These are phyloP conservation scores for Polyporus arcularius DNA, from an alignment of 768 basidiomycete genomes.

Conservation along the genomic window DNA sequence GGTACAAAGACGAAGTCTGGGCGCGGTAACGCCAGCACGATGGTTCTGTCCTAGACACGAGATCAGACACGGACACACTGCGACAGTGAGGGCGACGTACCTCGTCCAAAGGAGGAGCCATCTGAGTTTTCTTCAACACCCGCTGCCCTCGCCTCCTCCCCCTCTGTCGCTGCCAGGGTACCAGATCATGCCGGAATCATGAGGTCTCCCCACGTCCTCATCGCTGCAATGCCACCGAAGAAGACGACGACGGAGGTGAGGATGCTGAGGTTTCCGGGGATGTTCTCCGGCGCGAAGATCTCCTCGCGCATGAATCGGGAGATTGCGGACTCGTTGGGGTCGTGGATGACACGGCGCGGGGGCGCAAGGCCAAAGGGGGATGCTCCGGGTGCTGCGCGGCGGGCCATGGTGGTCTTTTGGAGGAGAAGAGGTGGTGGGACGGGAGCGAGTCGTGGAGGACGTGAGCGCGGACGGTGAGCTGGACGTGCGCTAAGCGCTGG, in stretches of 20 bases:
- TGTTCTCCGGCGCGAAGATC: conserved; percentile 71
- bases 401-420: conserved; percentile 54
- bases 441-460: not conserved
- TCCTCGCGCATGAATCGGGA: conserved; percentile 58
- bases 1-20: not conserved
- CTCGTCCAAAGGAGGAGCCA: not conserved
- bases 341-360: conserved; percentile 42
- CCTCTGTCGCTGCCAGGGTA: not conserved
- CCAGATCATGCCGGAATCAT: conserved; percentile 62
- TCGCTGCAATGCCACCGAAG: conserved; percentile 65
- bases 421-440: not conserved
- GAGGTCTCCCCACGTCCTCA: conserved; percentile 77
- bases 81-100: not conserved
- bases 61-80: not conserved
- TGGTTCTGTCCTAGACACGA: not conserved
- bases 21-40: not conserved
- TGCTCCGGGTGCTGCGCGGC: conserved; percentile 57
- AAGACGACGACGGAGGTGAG: conserved; percentile 67
- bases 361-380: conserved; percentile 50
- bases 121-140: not conserved
- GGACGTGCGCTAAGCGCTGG: not conserved
- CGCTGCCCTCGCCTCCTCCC: not conserved
- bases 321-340: conserved; percentile 66
- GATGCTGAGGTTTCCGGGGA: conserved; percentile 73
- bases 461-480: not conserved